Evolutionary conservation across 2,329 filamentous ascomycete genomes (phyloP).

Genomic region (Epichloe amarillans): DNA sequence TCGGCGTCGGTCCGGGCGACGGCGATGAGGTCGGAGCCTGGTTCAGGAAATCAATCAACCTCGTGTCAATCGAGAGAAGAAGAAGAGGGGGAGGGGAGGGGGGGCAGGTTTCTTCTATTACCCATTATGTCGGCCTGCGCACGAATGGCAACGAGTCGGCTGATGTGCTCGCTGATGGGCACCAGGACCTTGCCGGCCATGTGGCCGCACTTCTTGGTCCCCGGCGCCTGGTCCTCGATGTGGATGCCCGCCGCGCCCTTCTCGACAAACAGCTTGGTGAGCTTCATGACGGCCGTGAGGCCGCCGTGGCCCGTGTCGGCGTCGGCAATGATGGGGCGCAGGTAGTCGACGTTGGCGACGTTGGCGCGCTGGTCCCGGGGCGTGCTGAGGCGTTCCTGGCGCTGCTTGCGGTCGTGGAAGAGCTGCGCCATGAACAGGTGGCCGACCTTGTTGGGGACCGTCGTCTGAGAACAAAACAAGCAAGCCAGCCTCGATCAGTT

Average conservation of each 20-base stretch:
- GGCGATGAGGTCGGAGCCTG: slow-evolving; percentile 71
- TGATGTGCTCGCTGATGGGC: slow-evolving; percentile 95
- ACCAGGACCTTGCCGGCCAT: slow-evolving; percentile 98
- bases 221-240: slow-evolving; percentile 95
- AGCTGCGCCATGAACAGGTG: slow-evolving; percentile 97
- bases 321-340: slow-evolving; percentile 91
- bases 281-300: slow-evolving; percentile 97
- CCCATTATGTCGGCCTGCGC: slow-evolving; percentile 99
- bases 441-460: slow-evolving; percentile 94
- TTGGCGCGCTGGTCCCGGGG: slow-evolving; percentile 60
- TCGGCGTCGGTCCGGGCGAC: slow-evolving; percentile 95
- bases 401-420: slow-evolving; percentile 98
- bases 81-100: no score
- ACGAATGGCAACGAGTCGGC: slow-evolving; percentile 88
- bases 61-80: background rate
- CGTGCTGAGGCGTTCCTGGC: slow-evolving; percentile 76
- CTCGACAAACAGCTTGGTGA: slow-evolving; percentile 95
- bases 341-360: slow-evolving; percentile 76
- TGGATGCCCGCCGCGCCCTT: slow-evolving; percentile 95
- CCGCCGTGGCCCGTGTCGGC: slow-evolving; percentile 96
- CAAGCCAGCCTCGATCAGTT: no score
- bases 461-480: slow-evolving; percentile 49
- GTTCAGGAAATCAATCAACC: no score
- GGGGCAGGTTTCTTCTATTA: no score
- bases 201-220: slow-evolving; percentile 98